A percentile compares a stretch with the other conserved stretches of the same genome.
Conservation (phyloP, 257 asterid species). For the Jacaranda copaia region DNA sequence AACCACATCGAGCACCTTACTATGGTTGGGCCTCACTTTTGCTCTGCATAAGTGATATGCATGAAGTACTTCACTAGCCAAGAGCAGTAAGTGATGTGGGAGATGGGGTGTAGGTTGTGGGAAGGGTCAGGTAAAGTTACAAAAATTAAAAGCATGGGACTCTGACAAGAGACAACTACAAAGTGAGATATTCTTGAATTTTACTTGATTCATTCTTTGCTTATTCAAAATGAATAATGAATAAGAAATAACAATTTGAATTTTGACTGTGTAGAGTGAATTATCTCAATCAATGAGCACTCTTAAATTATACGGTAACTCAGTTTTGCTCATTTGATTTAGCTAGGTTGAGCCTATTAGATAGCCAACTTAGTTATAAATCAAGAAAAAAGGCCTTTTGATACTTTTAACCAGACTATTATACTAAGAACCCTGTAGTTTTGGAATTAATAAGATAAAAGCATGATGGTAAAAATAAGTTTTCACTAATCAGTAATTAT, state of each 20-base stretch:
- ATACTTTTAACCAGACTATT: no score
- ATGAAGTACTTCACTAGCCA: not conserved
- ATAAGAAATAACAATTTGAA: not conserved
- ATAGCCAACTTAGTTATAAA: no score
- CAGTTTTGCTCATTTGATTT: no score
- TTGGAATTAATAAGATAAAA: no score
- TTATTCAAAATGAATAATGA: slow-evolving; percentile 7
- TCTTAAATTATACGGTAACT: not conserved
- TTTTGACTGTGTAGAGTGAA: not conserved
- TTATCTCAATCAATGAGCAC: not conserved
- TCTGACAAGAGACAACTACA: not conserved
- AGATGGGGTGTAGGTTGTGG: not conserved
- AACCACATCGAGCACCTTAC: not conserved
- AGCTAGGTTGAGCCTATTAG: no score
- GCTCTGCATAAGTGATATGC: not conserved
- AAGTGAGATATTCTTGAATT: not conserved
- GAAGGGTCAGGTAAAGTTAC: not conserved
- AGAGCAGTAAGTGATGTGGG: not conserved
- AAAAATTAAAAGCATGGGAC: not conserved
- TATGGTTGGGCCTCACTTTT: not conserved
- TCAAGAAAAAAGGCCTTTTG: no score
- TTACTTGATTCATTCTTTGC: not conserved
- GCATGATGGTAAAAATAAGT: no score
- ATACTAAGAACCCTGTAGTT: no score
- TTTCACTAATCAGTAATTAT: no score